These are phyloP conservation scores for Solanum etuberosum DNA, from an alignment of 257 asterid species.

Conservation along the genomic window DNA sequence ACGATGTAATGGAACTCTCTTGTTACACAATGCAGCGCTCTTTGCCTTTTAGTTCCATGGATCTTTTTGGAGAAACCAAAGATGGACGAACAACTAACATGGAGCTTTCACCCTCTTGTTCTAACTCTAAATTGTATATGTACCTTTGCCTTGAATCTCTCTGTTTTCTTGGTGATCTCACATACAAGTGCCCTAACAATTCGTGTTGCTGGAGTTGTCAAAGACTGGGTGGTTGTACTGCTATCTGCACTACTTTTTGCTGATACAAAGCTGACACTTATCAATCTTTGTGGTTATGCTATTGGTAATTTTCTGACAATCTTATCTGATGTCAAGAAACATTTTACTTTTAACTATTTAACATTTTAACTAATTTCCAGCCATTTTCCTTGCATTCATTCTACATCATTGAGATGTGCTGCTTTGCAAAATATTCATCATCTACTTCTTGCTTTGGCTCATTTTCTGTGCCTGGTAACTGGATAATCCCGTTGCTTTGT, in stretches of 20 bases:
- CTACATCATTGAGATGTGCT: background rate
- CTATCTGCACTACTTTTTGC: slow-evolving; percentile 89
- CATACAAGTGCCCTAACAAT: slow-evolving; percentile 97
- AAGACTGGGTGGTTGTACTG: slow-evolving; percentile 98
- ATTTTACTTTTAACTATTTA: background rate
- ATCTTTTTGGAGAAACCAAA: slow-evolving; percentile 83
- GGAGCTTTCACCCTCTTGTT: slow-evolving; percentile 64
- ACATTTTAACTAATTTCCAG: background rate
- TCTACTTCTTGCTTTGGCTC: background rate
- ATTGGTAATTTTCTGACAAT: slow-evolving; percentile 41
- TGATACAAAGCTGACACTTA: slow-evolving; percentile 72
- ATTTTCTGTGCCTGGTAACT: background rate
- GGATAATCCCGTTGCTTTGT: background rate
- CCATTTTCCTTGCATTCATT: background rate
- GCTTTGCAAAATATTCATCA: background rate
- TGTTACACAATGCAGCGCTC: slow-evolving; percentile 51
- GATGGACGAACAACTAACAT: slow-evolving; percentile 65
- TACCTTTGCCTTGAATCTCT: slow-evolving; percentile 92
- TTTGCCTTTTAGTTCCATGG: slow-evolving; percentile 95
- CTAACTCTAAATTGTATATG: slow-evolving; percentile 73
- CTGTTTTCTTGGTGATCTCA: slow-evolving; percentile 92
- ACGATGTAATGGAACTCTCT: background rate
- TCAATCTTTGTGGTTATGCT: slow-evolving; percentile 87
- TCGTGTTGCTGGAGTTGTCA: slow-evolving; percentile 99
- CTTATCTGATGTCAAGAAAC: background rate